Evolutionary conservation across 2,329 filamentous ascomycete species (phyloP).

Genomic region (Fusarium buxicola): DNA sequence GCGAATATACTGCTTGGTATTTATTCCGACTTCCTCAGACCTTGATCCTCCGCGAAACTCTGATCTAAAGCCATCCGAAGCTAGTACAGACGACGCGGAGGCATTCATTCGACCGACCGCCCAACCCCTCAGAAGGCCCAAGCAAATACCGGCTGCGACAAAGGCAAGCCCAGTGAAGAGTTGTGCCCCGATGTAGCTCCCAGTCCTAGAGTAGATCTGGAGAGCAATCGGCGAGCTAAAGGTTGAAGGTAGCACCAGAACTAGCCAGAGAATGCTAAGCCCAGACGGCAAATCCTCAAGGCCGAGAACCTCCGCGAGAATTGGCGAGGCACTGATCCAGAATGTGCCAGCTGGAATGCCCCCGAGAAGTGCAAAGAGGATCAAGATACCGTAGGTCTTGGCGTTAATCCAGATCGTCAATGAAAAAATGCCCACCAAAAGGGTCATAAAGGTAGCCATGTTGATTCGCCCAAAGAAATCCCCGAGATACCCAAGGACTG

Average conservation of each 20-base stretch:
- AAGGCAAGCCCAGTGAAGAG: constrained; percentile 26
- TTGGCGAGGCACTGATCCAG: constrained; percentile 22
- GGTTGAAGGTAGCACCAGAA: constrained; percentile 11
- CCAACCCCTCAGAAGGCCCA: too few relatives aligned
- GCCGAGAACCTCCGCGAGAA: constrained; percentile 22
- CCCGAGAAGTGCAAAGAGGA: constrained; percentile 9
- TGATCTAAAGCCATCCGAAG: too few relatives aligned
- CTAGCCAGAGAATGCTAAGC: constrained; percentile 27
- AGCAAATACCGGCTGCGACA: neutral
- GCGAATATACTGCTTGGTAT: too few relatives aligned
- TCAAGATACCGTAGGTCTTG: constrained; percentile 14
- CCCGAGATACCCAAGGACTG: constrained; percentile 71
- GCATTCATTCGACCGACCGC: too few relatives aligned
- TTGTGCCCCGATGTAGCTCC: constrained; percentile 27
- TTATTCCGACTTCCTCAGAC: too few relatives aligned
- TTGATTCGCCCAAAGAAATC: constrained; percentile 72
- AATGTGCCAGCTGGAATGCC: constrained; percentile 19
- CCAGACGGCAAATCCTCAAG: constrained; percentile 17
- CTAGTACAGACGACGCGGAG: too few relatives aligned
- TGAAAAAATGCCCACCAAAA: constrained; percentile 5
- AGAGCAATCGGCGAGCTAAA: constrained; percentile 30
- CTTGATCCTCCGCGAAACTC: too few relatives aligned
- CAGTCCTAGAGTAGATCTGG: constrained; percentile 16
- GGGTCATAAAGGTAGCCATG: constrained; percentile 66
- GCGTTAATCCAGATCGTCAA: constrained; percentile 27